These are phyloP conservation scores for Apiotrichum akiyoshidainum DNA, from an alignment of 1,284 basidiomycete genomes.

Conservation along the genomic window DNA sequence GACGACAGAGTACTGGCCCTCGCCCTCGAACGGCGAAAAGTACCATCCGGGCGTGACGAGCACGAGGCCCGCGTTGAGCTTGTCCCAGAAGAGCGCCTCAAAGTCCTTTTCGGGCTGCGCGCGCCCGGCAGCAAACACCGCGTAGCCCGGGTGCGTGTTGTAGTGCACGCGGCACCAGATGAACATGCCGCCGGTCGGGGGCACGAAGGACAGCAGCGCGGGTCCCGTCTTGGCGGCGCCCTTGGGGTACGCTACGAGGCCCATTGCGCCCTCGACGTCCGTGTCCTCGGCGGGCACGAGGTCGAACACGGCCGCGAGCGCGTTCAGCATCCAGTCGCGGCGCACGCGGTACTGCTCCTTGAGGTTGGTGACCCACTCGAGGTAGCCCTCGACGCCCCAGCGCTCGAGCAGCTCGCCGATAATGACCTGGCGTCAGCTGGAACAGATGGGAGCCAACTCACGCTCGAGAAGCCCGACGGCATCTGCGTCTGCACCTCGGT, in stretches of 20 bases:
- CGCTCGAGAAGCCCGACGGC: conserved; percentile 62
- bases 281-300: conserved; percentile 20
- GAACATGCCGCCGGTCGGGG: conserved; percentile 53
- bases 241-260: conserved; percentile 23
- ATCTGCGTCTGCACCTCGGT: conserved; percentile 66
- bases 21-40: conserved; percentile 26
- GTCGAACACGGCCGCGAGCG: conserved; percentile 18
- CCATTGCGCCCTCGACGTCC: conserved; percentile 17
- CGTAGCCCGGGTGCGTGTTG: conserved; percentile 21
- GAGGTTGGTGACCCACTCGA: conserved; percentile 65
- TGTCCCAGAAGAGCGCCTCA: conserved; percentile 24
- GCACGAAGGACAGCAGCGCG: conserved; percentile 61
- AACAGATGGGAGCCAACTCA: background rate
- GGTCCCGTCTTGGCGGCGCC: conserved; percentile 5
- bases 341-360: conserved; percentile 40
- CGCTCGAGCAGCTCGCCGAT: conserved; percentile 60
- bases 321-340: conserved; percentile 36
- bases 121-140: conserved; percentile 4
- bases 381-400: conserved; percentile 65
- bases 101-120: conserved; percentile 8
- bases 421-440: conserved; percentile 44
- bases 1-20: conserved; percentile 8
- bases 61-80: conserved; percentile 20
- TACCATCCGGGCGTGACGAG: conserved; percentile 32
- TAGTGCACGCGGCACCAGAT: conserved; percentile 36